Evolutionary conservation across 2,329 filamentous ascomycete genomes (phyloP).

Genomic region (Cercospora nicotianae): DNA sequence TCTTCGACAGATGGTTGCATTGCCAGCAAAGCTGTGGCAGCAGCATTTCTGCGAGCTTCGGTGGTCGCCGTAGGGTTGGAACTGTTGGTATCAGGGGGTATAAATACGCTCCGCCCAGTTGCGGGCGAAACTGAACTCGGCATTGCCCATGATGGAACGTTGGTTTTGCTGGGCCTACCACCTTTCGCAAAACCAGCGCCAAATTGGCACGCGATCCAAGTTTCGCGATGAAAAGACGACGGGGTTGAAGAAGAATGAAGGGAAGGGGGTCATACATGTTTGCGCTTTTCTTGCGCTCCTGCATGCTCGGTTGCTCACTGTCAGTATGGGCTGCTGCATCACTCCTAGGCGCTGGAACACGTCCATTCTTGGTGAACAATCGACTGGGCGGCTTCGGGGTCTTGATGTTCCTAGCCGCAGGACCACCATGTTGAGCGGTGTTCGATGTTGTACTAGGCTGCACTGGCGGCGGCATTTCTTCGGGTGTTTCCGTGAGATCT

Average conservation of each 20-base stretch:
- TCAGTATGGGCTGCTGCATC: slow-evolving; percentile 22
- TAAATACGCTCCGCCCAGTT: neutral
- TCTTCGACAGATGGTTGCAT: slow-evolving; percentile 20
- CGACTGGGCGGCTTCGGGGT: slow-evolving; percentile 37
- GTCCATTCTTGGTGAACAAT: slow-evolving; percentile 27
- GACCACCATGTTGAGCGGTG: slow-evolving; percentile 19
- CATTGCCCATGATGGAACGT: slow-evolving; percentile 34
- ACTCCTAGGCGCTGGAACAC: slow-evolving; percentile 7
- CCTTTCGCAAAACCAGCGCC: slow-evolving; percentile 24
- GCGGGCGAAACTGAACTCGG: slow-evolving; percentile 29
- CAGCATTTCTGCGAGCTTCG: neutral
- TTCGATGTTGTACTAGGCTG: slow-evolving; percentile 11
- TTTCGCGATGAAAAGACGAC: slow-evolving; percentile 21
- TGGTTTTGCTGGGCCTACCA: slow-evolving; percentile 17
- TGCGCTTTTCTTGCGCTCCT: slow-evolving; percentile 33
- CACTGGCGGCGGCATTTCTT: slow-evolving; percentile 7
- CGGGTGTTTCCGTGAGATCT: slow-evolving; percentile 12
- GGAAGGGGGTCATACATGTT: slow-evolving; percentile 37
- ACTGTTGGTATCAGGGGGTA: neutral
- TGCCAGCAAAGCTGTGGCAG: neutral
- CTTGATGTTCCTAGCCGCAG: slow-evolving; percentile 34
- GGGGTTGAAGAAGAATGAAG: slow-evolving; percentile 12
- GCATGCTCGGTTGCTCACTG: slow-evolving; percentile 29
- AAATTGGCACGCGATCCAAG: slow-evolving; percentile 22
- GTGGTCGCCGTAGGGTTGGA: neutral